Percentiles rank a stretch among this genome's conserved stretches.
These are phyloP conservation scores for Hibiscus trionum DNA, from an alignment of 345 rosid species.

Conservation along the genomic window DNA sequence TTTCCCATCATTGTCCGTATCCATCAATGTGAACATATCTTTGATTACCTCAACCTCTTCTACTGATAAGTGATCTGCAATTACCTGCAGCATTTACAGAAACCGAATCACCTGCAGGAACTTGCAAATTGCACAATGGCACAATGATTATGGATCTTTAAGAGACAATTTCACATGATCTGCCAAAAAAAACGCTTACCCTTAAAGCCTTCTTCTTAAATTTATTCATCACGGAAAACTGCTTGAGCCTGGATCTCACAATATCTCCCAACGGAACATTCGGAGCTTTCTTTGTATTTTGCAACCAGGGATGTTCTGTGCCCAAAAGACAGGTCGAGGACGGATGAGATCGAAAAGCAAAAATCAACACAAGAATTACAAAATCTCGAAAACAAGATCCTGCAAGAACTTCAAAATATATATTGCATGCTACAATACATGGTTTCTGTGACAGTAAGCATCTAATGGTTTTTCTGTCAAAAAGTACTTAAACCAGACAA, in stretches of 20 bases:
- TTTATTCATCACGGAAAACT: slow-evolving; percentile 92
- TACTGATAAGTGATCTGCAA: slow-evolving; percentile 79
- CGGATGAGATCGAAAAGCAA: neutral
- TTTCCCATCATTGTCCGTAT: slow-evolving; percentile 82
- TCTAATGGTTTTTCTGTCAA: neutral
- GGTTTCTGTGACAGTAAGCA: neutral
- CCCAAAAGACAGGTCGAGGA: slow-evolving; percentile 3
- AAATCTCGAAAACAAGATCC: neutral
- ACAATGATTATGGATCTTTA: neutral
- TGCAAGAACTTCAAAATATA: neutral
- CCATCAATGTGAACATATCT: slow-evolving; percentile 92
- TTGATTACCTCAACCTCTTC: slow-evolving; percentile 89
- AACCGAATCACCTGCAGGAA: neutral
- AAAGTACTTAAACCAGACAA: too few relatives aligned
- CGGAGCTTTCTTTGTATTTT: slow-evolving; percentile 91
- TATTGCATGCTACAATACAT: neutral
- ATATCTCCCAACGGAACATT: slow-evolving; percentile 95
- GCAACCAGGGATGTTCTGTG: slow-evolving; percentile 87
- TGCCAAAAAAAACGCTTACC: slow-evolving; percentile 35
- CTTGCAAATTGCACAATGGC: neutral
- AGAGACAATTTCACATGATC: neutral
- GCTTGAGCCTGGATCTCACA: slow-evolving; percentile 85
- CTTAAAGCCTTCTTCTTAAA: slow-evolving; percentile 89
- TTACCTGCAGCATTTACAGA: slow-evolving; percentile 52
- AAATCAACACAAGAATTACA: neutral